Evolutionary conservation across 495 filamentous ascomycete genomes (phyloP), one percentile per base, ranked within the genome.

Genomic region (Lepidopterella palustris): DNA sequence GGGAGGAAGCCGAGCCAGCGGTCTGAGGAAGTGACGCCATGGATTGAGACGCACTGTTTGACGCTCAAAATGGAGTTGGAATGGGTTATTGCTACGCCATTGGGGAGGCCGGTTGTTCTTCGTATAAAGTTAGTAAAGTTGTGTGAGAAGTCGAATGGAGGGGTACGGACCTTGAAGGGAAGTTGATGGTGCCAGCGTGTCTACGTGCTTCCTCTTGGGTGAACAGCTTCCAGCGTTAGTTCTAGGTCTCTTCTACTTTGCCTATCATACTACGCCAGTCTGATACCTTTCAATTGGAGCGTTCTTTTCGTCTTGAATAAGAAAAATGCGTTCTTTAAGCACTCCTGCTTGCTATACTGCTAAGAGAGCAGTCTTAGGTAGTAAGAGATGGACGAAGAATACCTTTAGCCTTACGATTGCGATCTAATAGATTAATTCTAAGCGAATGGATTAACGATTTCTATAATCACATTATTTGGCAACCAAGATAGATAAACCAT

Each of bases 41-140:
- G 27, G 3, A 47, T 57, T 9, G 21, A 45, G 3, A 20, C n/a
- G 32, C 23, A 11, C 32, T 48, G 29, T 13, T 18, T 48, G 54
- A 57, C 54, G 40, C 49, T 57, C 27, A 9, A 18, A n/a, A 57
- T 57, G 23, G 49, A 11, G 40, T 57, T 57, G 2, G 23, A 48
- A 24, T 57, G 54, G 3, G 54, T 48, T 9, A 57, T 25, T 13
- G 39, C 11, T 9, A 57, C 53, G 28, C 53, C 53, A 9, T 57
- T 57, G 15, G 53, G 53, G 15, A 57, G 25, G 35, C 53, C 53
- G 11, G 53, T 57, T 8, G 53, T 57, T 18, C 53, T 53, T 6
- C 31, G 27, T 10, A 9, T 5, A 9, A 28, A 9, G 50, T 53
- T 18, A 28, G 26, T 29, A 26, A 8, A 6, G 9, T 49, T 6